Evolutionary conservation across 2,329 filamentous ascomycete species (phyloP), one percentile per base, ranked within the genome.

Genomic region (Apiospora arundinis): DNA sequence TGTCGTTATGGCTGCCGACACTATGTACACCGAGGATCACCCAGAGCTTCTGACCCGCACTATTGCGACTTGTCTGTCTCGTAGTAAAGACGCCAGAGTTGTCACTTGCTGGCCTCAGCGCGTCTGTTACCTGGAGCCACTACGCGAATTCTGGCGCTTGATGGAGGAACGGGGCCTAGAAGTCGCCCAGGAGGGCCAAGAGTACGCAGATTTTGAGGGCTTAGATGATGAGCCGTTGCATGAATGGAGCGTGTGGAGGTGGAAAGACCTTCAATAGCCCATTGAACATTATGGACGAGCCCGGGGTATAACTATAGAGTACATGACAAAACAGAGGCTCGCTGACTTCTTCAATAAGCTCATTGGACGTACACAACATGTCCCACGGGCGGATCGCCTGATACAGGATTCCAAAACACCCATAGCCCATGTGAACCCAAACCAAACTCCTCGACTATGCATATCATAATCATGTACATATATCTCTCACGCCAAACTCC

Each of bases 11-110:
- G 67, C 67, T 23, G 67, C 67, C 28, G 67, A 69, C 37, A 69
- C 67, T 21, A 69, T 69, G 67, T 69, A 69, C n/a, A 56, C 67
- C n/a, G 67, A 69, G 46, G 67, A 69, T 48, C 67, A 69, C 32
- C 67, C 67, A 48, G 67, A 69, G 28, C 45, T 69, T 28, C 67
- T 69, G 11, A 69, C 45, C 67, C 28, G 67, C 45, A 56, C 67
- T 37, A 69, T 69, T 37, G 37, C 46, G 67, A 52, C 67, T 25
- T 69, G 67, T 21, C 32, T 69, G 9, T 69, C 67, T 40, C 67
- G 67, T 46, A 69, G 45, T 18, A 46, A 46, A 46, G 67, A 69
- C 21, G 67, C 67, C 45, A 49, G 67, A 40, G 67, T n/a, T 23
- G 40, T 69, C 2, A 40, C 48, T 28, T 69, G 67, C 67, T 69